Evolutionary conservation across 2,329 filamentous ascomycete genomes (phyloP).

Genomic region (Colletotrichum chlorophyti): DNA sequence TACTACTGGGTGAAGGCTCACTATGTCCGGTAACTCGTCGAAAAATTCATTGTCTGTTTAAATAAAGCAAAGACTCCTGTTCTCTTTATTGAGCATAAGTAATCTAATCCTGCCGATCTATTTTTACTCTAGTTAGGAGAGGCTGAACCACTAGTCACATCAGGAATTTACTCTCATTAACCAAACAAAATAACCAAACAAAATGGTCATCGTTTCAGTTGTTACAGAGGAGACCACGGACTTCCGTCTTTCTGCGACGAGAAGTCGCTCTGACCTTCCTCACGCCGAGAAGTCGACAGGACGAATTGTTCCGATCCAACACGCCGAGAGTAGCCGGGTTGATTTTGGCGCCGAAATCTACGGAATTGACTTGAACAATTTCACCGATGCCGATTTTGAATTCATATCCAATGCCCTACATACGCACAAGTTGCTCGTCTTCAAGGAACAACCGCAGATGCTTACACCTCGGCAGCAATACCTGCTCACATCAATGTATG

Average conservation of each 20-base stretch:
- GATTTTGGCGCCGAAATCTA: conserved; percentile 44
- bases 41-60: not conserved
- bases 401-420: conserved; percentile 47
- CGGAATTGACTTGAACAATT: conserved; percentile 44
- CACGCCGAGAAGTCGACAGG: conserved; percentile 34
- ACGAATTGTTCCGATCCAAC: conserved; percentile 35
- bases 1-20: not conserved
- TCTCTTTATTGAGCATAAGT: not conserved
- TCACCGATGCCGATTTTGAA: conserved; percentile 43
- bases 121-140: not conserved
- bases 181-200: conserved; percentile 31
- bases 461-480: conserved; percentile 49
- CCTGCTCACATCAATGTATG: conserved; percentile 35
- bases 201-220: conserved; percentile 35
- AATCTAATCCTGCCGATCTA: not conserved
- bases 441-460: conserved; percentile 48
- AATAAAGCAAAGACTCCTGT: not conserved
- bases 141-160: not conserved
- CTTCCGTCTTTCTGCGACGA: conserved; percentile 26
- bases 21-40: not conserved
- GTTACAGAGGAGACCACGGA: conserved; percentile 31
- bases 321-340: conserved; percentile 36
- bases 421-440: conserved; percentile 51
- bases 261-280: conserved; percentile 32
- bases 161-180: not conserved